phyloP scores from a whole-genome alignment of 2,329 filamentous ascomycete genomes.

The Diplodia mutila region DNA sequence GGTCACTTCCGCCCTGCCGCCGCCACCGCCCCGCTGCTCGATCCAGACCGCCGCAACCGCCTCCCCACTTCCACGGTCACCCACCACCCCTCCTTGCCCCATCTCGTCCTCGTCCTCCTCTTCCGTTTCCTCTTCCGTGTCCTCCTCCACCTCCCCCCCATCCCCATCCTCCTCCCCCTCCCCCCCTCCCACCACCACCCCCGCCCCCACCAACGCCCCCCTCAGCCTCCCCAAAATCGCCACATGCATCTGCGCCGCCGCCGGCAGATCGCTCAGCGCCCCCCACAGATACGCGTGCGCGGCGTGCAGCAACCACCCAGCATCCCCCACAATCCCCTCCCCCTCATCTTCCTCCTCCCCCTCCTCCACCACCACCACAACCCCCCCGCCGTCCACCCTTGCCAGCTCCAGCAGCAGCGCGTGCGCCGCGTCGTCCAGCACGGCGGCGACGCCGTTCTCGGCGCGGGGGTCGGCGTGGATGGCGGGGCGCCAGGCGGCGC shows the following conservation, averaged over 20 bases:
- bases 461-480: neutral
- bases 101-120: no score
- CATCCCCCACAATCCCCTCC: no score
- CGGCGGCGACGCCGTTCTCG: neutral
- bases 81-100: no score
- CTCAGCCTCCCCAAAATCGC: neutral
- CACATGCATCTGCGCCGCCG: neutral
- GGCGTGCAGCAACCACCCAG: conserved; percentile 47
- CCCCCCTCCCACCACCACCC: conserved; percentile 33
- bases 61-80: no score
- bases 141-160: no score
- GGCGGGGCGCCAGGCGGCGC: neutral
- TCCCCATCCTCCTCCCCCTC: no score
- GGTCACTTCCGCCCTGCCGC: neutral
- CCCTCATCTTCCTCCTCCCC: no score
- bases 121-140: no score
- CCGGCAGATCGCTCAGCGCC: neutral
- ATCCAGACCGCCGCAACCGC: no score
- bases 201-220: conserved; percentile 34
- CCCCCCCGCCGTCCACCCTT: conserved; percentile 40
- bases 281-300: neutral
- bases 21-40: conserved; percentile 48
- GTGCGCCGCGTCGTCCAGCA: neutral
- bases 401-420: neutral
- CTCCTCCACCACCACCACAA: no score